These are phyloP conservation scores for Penicillium sp. DNA, from an alignment of 2,329 filamentous ascomycete species.

Conservation along the genomic window DNA sequence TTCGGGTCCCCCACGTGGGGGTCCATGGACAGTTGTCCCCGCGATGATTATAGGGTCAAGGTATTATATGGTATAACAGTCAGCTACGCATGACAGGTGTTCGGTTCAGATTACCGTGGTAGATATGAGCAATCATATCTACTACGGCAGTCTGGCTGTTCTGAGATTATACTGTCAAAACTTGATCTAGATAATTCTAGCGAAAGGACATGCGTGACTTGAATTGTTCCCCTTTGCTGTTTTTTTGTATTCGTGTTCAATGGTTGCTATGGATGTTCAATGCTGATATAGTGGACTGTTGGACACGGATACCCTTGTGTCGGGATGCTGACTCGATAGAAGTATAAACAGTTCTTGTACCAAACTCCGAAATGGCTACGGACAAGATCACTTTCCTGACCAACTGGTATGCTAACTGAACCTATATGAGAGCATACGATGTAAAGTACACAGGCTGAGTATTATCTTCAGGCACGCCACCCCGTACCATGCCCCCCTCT, in stretches of 20 bases:
- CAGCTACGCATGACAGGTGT: slow-evolving; percentile 48
- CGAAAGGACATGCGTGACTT: slow-evolving; percentile 81
- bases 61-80: slow-evolving; percentile 44
- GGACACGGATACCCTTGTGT: slow-evolving; percentile 14
- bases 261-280: background rate
- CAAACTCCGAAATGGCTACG: slow-evolving; percentile 64
- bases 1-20: background rate
- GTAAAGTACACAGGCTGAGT: slow-evolving; percentile 28
- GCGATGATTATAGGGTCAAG: slow-evolving; percentile 41
- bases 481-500: slow-evolving; percentile 76
- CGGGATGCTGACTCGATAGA: slow-evolving; percentile 32
- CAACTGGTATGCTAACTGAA: slow-evolving; percentile 65
- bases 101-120: slow-evolving; percentile 26
- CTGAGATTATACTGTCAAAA: slow-evolving; percentile 79
- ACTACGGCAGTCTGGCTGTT: slow-evolving; percentile 44
- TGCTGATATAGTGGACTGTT: background rate
- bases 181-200: slow-evolving; percentile 87
- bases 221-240: slow-evolving; percentile 37
- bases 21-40: slow-evolving; percentile 14
- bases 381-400: slow-evolving; percentile 84
- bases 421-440: background rate
- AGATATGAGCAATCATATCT: slow-evolving; percentile 1
- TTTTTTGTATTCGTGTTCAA: slow-evolving; percentile 9
- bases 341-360: slow-evolving; percentile 33
- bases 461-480: slow-evolving; percentile 67